These are phyloP conservation scores for Leonotis leonurus DNA, from an alignment of 257 asterid genomes.

Conservation along the genomic window DNA sequence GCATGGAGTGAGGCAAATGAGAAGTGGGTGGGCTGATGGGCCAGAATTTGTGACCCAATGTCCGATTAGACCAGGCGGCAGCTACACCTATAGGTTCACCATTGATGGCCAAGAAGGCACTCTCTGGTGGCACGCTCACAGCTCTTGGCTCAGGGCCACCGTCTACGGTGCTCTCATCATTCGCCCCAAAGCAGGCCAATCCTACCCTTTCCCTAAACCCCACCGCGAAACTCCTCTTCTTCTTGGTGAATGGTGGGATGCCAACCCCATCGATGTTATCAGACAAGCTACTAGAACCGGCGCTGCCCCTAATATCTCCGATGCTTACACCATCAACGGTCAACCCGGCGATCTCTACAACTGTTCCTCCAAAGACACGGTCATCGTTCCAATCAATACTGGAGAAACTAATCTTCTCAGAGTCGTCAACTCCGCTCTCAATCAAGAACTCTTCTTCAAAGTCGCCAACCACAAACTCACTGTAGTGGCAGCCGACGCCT, in stretches of 20 bases:
- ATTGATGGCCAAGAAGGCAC: constrained; percentile 93
- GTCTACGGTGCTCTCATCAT: constrained; percentile 77
- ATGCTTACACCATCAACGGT: constrained; percentile 87
- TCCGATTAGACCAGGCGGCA: constrained; percentile 74
- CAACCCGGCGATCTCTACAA: constrained; percentile 93
- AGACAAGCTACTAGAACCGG: constrained; percentile 75
- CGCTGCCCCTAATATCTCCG: constrained; percentile 65
- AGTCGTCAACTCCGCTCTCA: constrained; percentile 66
- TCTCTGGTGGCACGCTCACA: constrained; percentile 97
- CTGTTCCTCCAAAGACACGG: constrained; percentile 66
- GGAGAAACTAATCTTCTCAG: constrained; percentile 78
- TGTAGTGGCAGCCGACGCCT: constrained; percentile 90
- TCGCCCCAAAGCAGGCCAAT: constrained; percentile 56
- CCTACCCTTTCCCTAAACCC: constrained; percentile 80
- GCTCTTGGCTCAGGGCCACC: constrained; percentile 95
- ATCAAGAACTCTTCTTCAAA: constrained; percentile 81
- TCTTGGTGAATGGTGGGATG: constrained; percentile 98
- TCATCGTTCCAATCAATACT: constrained; percentile 35
- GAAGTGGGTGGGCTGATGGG: constrained; percentile 89
- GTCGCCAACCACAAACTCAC: constrained; percentile 78
- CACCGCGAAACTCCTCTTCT: constrained; percentile 58
- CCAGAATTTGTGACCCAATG: constrained; percentile 87
- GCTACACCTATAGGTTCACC: constrained; percentile 68
- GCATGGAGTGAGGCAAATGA: constrained; percentile 83
- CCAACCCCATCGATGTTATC: constrained; percentile 71